Evolutionary conservation across 331 rosid genomes (phyloP).

Genomic region (Saraca asoca): DNA sequence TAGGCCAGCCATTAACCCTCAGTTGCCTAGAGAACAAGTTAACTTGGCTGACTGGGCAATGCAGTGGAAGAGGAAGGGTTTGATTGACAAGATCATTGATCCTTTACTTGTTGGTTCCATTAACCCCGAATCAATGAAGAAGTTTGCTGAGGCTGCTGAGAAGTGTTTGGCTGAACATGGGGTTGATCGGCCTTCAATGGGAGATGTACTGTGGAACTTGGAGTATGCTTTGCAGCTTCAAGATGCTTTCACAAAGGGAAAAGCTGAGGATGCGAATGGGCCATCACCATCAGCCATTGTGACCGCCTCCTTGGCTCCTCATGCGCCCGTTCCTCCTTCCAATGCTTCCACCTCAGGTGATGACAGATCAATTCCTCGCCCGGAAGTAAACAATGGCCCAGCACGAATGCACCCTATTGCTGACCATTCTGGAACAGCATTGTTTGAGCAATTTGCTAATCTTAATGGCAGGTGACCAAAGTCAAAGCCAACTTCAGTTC

Average conservation of each 20-base stretch:
- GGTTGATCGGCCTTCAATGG: slow-evolving; percentile 71
- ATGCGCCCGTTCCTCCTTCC: slow-evolving; percentile 11
- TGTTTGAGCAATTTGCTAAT: slow-evolving; percentile 60
- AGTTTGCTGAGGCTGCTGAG: slow-evolving; percentile 68
- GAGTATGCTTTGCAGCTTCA: slow-evolving; percentile 70
- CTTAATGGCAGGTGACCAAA: slow-evolving; percentile 63
- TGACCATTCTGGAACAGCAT: slow-evolving; percentile 59
- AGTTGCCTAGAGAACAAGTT: slow-evolving; percentile 59
- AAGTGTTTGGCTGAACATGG: slow-evolving; percentile 66
- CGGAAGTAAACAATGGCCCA: slow-evolving; percentile 35
- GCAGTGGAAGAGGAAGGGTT: slow-evolving; percentile 72
- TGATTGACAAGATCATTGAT: slow-evolving; percentile 60
- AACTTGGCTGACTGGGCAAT: slow-evolving; percentile 66
- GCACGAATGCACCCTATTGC: slow-evolving; percentile 35
- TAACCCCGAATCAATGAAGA: slow-evolving; percentile 60
- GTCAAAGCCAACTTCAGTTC: no score
- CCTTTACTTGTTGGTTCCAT: slow-evolving; percentile 49
- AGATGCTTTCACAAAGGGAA: slow-evolving; percentile 64
- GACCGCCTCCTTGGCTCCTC: slow-evolving; percentile 8
- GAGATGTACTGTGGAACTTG: slow-evolving; percentile 66
- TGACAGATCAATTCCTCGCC: background rate
- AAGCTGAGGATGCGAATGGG: slow-evolving; percentile 47
- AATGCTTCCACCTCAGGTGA: slow-evolving; percentile 22
- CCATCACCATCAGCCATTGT: slow-evolving; percentile 9
- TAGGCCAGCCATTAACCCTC: slow-evolving; percentile 63